Percentiles rank a stretch among this genome's conserved stretches.
Evolutionary conservation across 1,139 yeast genomes (phyloP).

Genomic region (Eremothecium cymbalariae): DNA sequence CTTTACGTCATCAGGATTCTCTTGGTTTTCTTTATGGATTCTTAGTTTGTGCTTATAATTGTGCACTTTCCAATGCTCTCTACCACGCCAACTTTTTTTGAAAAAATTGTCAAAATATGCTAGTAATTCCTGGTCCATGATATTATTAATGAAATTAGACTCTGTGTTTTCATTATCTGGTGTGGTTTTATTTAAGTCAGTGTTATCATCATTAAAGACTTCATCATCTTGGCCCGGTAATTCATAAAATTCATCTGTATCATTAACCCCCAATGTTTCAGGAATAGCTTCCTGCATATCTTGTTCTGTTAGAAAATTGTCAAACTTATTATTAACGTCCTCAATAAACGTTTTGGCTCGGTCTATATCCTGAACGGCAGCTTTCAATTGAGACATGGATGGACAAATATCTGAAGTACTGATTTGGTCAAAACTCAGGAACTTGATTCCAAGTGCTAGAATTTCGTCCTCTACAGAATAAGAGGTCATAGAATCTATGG

Average conservation of each 20-base stretch:
- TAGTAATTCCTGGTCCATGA: conserved; percentile 63
- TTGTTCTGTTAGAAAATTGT: conserved; percentile 28
- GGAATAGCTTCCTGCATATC: conserved; percentile 35
- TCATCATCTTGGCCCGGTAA: conserved; percentile 21
- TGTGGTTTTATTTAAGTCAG: conserved; percentile 8
- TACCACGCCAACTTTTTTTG: conserved; percentile 78
- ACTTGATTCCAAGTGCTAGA: conserved; percentile 28
- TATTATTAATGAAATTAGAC: conserved; percentile 24
- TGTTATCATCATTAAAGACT: conserved; percentile 3
- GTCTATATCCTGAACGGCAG: conserved; percentile 50
- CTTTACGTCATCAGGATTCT: conserved; percentile 12
- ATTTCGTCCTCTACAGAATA: conserved; percentile 29
- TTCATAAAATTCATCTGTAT: conserved; percentile 21
- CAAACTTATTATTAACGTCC: conserved; percentile 37
- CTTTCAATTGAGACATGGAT: conserved; percentile 48
- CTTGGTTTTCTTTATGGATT: conserved; percentile 12
- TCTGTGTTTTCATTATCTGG: conserved; percentile 12
- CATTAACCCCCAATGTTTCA: conserved; percentile 23
- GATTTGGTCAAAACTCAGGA: conserved; percentile 32
- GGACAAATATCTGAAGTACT: conserved; percentile 49
- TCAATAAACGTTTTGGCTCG: conserved; percentile 47
- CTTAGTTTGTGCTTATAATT: conserved; percentile 39
- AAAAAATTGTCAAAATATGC: conserved; percentile 69
- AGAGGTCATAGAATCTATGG: no score
- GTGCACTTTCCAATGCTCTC: conserved; percentile 86